phyloP scores from a whole-genome alignment of 495 filamentous ascomycete species.

The Hyaloscypha bicolor region DNA sequence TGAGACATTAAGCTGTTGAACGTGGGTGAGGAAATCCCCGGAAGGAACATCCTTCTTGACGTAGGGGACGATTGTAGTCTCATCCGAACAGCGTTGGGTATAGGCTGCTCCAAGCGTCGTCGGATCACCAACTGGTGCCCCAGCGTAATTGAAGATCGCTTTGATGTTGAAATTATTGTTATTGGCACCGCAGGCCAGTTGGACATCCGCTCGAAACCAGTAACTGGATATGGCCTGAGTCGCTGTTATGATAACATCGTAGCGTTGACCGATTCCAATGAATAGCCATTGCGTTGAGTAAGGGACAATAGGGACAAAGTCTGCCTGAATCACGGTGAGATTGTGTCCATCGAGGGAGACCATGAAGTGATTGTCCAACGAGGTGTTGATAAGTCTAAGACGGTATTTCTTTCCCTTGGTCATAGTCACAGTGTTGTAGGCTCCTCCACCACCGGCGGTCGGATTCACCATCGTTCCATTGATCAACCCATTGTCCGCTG shows the following conservation, averaged over 20 bases:
- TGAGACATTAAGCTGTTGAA: background rate
- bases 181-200: conserved; percentile 43
- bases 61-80: background rate
- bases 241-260: conserved; percentile 68
- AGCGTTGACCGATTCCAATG: conserved; percentile 71
- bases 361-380: conserved; percentile 48
- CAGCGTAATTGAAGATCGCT: conserved; percentile 57
- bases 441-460: background rate
- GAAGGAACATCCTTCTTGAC: conserved; percentile 5
- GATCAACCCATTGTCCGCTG: conserved; percentile 34
- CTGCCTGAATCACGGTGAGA: conserved; percentile 49
- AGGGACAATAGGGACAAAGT: conserved; percentile 53
- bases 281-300: conserved; percentile 45
- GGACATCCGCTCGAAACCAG: conserved; percentile 5
- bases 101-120: background rate
- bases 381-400: conserved; percentile 59
- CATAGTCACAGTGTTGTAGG: conserved; percentile 12
- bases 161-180: conserved; percentile 42
- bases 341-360: conserved; percentile 51
- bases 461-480: conserved; percentile 35
- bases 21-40: background rate
- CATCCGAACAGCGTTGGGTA: conserved; percentile 9
- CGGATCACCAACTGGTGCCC: conserved; percentile 4
- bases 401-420: conserved; percentile 12
- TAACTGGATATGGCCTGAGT: conserved; percentile 43